These are phyloP conservation scores for Leccinum uliginosum DNA, from an alignment of 768 basidiomycete species.

Conservation along the genomic window DNA sequence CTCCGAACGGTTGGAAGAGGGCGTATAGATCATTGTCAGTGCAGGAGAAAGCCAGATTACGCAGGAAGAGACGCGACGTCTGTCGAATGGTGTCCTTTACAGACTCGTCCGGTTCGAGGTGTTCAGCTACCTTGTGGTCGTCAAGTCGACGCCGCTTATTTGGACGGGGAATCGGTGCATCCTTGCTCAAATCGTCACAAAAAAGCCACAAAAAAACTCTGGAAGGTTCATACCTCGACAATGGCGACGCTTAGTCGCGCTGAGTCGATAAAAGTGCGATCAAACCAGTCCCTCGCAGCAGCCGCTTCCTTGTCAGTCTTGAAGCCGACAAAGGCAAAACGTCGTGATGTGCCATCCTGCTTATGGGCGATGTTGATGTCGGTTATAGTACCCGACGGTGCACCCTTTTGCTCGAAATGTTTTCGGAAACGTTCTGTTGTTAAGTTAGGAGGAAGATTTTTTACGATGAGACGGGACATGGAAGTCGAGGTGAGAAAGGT, in stretches of 20 bases:
- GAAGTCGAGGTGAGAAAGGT: not conserved
- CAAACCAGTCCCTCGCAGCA: constrained; percentile 77
- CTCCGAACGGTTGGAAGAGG: constrained; percentile 66
- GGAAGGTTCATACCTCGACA: constrained; percentile 53
- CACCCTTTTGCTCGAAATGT: constrained; percentile 61
- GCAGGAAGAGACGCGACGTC: constrained; percentile 82
- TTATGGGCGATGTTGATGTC: constrained; percentile 81
- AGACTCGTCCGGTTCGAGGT: constrained; percentile 28
- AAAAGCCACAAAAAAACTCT: not conserved
- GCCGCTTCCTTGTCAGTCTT: constrained; percentile 73
- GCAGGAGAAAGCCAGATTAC: constrained; percentile 90
- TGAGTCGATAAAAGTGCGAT: constrained; percentile 79
- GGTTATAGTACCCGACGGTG: constrained; percentile 69
- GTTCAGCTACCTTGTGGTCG: constrained; percentile 5
- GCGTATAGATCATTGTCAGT: constrained; percentile 64
- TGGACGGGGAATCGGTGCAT: constrained; percentile 62
- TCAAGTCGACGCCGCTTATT: constrained; percentile 62
- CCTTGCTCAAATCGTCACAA: constrained; percentile 35
- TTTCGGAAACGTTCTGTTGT: constrained; percentile 60
- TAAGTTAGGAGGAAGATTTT: constrained; percentile 70
- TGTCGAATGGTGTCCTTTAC: constrained; percentile 52
- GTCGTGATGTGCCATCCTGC: constrained; percentile 71
- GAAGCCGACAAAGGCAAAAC: constrained; percentile 93
- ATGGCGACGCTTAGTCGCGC: constrained; percentile 70
- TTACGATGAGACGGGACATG: constrained; percentile 84